Percentiles rank a stretch among this genome's conserved stretches.
Evolutionary conservation across 768 basidiomycete genomes (phyloP).

Genomic region (Rhodotorula graminis): DNA sequence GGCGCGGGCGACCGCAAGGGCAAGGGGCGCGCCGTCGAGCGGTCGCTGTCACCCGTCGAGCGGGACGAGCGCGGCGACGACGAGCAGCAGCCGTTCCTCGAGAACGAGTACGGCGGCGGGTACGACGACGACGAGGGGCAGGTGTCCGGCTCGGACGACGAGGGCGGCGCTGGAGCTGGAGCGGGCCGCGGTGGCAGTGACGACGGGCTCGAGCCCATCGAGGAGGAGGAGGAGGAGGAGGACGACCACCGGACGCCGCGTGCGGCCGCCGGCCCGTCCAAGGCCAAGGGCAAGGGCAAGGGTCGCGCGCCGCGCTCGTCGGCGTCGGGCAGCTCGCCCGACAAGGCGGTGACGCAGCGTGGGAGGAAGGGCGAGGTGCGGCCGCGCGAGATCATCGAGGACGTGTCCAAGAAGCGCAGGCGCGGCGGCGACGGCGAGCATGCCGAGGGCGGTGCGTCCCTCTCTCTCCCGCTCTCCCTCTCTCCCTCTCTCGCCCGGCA

Average conservation of each 20-base stretch:
- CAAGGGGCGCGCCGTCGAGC: constrained; percentile 12
- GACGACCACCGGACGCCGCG: not conserved
- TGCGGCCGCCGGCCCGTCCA: not conserved
- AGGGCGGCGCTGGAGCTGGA: not conserved
- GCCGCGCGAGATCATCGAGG: constrained; percentile 1
- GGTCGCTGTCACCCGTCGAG: not conserved
- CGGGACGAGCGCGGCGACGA: too few species aligned
- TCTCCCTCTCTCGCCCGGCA: too few species aligned
- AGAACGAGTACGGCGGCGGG: constrained; percentile 13
- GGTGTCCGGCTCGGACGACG: constrained; percentile 13
- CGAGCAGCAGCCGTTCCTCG: constrained; percentile 1
- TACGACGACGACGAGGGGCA: not conserved
- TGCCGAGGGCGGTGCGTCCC: constrained; percentile 39
- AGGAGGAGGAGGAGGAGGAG: not conserved
- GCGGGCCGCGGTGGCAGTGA: too few species aligned
- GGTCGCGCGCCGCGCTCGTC: not conserved
- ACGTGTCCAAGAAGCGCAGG: constrained; percentile 5
- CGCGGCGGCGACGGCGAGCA: constrained; percentile 20
- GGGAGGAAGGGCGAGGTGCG: not conserved
- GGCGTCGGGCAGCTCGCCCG: not conserved
- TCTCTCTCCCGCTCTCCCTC: too few species aligned
- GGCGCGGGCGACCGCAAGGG: constrained; percentile 8
- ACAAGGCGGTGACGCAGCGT: not conserved
- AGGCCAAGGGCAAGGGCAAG: constrained; percentile 17
- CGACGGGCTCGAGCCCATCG: too few species aligned